A percentile compares a stretch with the other conserved stretches of the same genome.
phyloP scores from a whole-genome alignment of 1,139 yeast genomes.

The Kodamaea arcana region DNA sequence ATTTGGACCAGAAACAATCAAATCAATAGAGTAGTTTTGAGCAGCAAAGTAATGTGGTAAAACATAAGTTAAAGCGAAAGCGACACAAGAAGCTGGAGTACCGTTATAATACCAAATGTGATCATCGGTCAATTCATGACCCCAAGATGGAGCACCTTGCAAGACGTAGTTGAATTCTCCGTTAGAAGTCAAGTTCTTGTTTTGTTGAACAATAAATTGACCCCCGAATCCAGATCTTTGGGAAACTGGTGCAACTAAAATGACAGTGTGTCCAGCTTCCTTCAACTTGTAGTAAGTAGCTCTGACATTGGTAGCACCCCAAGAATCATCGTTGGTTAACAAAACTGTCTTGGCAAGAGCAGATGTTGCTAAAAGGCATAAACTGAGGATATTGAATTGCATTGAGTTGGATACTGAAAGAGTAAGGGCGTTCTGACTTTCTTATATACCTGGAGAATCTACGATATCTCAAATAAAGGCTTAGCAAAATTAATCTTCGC shows the following conservation, averaged over 20 bases:
- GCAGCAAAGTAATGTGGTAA: conserved; percentile 33
- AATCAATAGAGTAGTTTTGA: conserved; percentile 30
- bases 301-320: conserved; percentile 57
- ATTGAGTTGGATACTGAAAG: conserved; percentile 3
- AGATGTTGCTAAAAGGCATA: conserved; percentile 11
- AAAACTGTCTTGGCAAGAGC: conserved; percentile 43
- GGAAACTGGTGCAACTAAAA: conserved; percentile 53
- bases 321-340: conserved; percentile 58
- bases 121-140: conserved; percentile 39
- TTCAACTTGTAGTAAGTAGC: conserved; percentile 53
- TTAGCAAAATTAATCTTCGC: not conserved
- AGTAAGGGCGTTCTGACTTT: not conserved
- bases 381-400: conserved; percentile 12
- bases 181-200: conserved; percentile 35
- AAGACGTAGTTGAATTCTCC: conserved; percentile 42
- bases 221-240: conserved; percentile 63
- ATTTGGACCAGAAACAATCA: conserved; percentile 46
- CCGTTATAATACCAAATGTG: conserved; percentile 49
- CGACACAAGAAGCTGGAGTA: conserved; percentile 44
- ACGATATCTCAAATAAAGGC: not conserved
- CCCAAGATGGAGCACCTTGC: conserved; percentile 46
- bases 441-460: not conserved
- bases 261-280: conserved; percentile 52
- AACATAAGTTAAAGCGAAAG: conserved; percentile 41
- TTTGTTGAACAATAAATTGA: conserved; percentile 43